Evolutionary conservation across 192 early-diverging fungal genomes (phyloP), one percentile per base, ranked within the genome.

Genomic region (Allomyces javanicus): DNA sequence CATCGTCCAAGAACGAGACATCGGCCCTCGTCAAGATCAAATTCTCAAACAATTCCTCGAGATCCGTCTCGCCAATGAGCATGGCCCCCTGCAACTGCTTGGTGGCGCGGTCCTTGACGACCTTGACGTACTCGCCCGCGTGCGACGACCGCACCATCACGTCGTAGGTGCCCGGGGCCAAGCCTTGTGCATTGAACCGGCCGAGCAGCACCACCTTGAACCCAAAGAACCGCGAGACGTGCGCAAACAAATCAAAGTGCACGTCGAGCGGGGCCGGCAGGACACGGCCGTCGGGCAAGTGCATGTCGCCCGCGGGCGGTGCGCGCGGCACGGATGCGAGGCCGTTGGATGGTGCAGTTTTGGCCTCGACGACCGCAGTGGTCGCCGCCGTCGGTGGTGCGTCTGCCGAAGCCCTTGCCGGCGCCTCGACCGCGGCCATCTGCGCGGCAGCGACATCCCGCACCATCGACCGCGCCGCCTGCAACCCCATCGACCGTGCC

Each of bases 191-290:
- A 12, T 58, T 58, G 50, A 58, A 58, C 50, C 12, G 50, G 50
- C 50, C 50, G 17, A 58, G 21, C 50, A 58, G 50, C 0, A 58
- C 50, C 17, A 58, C 50, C 5, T 58, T 58, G 50, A 58, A 58
- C 50, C 50, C 50, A 58, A 58, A 58, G 50, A 58, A 58, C 50
- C 50, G 50, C 50, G 50, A 58, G 17, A 58, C 50, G 50, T 58
- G 50, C 17, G 50, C 50, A 21, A 58, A 58, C 17, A 58, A 6
- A 3, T 58, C 50, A 58, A 58, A 58, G 50, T 58, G 50, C 17
- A 58, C 50, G 50, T 58, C 50, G 17, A 58, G 21, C 17, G 50
- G 50, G 1, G 12, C 17, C 4, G 50, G 50, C 5, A 58, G 33
- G 33, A 40, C 33, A 7, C 33, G 33, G 33, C 33, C 33, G 33